Conservation (phyloP, 345 rosid species). For the Brassica incana region DNA sequence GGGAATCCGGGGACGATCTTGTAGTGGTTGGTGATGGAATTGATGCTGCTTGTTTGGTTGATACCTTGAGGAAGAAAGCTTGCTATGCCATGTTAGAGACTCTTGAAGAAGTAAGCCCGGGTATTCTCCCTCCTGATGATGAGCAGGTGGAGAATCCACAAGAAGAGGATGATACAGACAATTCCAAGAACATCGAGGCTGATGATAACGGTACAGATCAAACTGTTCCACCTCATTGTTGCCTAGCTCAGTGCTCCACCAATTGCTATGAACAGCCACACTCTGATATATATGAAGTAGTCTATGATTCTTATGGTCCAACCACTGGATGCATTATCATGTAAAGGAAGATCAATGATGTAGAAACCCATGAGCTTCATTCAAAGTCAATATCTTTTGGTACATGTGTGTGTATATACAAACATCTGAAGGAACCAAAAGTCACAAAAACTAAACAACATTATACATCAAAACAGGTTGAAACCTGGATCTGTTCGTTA, state of each 20-base stretch:
- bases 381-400: constrained; percentile 13
- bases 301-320: constrained; percentile 37
- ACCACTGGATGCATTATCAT: constrained; percentile 30
- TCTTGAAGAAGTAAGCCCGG: constrained; percentile 39
- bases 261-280: constrained; percentile 20
- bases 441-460: too few species aligned
- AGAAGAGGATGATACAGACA: background rate
- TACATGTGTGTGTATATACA: constrained; percentile 13
- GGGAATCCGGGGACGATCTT: constrained; percentile 39
- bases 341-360: constrained; percentile 25
- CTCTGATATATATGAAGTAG: constrained; percentile 20
- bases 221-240: constrained; percentile 18
- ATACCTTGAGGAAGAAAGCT: constrained; percentile 41
- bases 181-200: background rate
- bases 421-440: background rate
- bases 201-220: constrained; percentile 3
- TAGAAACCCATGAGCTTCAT: background rate
- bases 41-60: constrained; percentile 45
- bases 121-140: background rate
- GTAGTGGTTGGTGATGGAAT: constrained; percentile 43
- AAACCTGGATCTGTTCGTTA: constrained; percentile 9
- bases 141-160: constrained; percentile 8
- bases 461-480: background rate
- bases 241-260: background rate
- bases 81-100: constrained; percentile 35